A percentile compares a stretch with the other conserved stretches of the same genome.
Conservation (phyloP, 306 rosid genomes). For the Quercus cerris region DNA sequence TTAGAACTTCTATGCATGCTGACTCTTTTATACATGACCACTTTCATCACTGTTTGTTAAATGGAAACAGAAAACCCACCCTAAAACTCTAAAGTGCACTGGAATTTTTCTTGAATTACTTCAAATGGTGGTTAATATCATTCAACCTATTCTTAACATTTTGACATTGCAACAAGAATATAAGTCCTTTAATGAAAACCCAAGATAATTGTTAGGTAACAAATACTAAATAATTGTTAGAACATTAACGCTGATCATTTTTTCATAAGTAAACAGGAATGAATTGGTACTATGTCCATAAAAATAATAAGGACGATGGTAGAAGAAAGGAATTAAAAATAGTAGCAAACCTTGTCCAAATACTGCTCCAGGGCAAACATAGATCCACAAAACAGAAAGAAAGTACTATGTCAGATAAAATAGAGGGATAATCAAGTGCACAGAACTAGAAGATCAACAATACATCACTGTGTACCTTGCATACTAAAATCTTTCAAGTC, state of each 20-base stretch:
- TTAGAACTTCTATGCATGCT: slow-evolving; percentile 5
- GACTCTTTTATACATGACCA: not conserved
- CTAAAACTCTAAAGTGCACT: slow-evolving; percentile 5
- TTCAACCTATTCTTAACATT: not conserved
- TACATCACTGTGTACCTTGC: slow-evolving; percentile 55
- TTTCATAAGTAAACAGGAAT: not conserved
- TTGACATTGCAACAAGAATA: not conserved
- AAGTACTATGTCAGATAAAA: slow-evolving; percentile 23
- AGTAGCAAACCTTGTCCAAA: slow-evolving; percentile 68
- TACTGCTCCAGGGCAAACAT: slow-evolving; percentile 48
- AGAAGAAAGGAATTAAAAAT: slow-evolving; percentile 16
- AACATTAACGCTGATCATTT: not conserved
- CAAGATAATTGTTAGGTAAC: not conserved
- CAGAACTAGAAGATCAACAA: not conserved
- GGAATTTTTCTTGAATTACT: not conserved
- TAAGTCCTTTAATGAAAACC: not conserved
- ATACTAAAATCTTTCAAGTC: slow-evolving; percentile 98
- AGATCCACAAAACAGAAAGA: slow-evolving; percentile 19
- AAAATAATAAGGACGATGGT: not conserved
- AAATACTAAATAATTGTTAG: not conserved
- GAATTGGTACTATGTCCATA: no score
- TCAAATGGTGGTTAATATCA: not conserved
- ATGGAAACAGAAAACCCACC: not conserved
- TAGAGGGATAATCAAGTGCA: not conserved
- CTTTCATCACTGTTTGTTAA: not conserved